Evolutionary conservation across 805 yeast genomes (phyloP), one percentile per base, ranked within the genome.

Genomic region (Saccharomycopsis microspora): DNA sequence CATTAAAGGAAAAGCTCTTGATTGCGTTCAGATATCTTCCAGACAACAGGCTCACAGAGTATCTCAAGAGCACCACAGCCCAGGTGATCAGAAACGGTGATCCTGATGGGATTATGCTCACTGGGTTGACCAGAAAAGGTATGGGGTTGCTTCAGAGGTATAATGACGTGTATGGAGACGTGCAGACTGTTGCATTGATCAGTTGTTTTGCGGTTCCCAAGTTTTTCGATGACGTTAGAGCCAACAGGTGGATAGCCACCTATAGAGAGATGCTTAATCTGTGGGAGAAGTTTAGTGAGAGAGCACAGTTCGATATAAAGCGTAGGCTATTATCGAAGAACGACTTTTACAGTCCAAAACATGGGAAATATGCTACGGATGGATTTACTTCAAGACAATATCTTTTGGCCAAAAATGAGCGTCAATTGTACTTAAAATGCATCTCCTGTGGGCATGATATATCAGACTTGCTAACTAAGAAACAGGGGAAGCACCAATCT

Each of bases 61-160:
- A 85, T 62, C 67, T 90, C 55, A 76, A 78, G 47, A 65, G 83
- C 39, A 70, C 89, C 0, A 79, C 90, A 0, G 80, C 80, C 6
- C 71, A 77, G 2, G 95, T 85, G 2, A 80, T 85, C 8, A 63
- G 66, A 3, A 70, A 75, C 47, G 98, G 98, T 5, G 96, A 90
- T 54, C 68, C 90, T 33, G 97, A 90, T 62, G 97, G 97, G 1
- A 68, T 90, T 39, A 78, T 89, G 11, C 65, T 90, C 42, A 88
- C 97, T 0, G 98, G 98, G n/a, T 74, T 90, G 31, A 88, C 97
- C 0, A 88, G 90, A 1, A 68, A 76, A 45, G 94, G 95, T 0
- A 76, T 86, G 33, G 85, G 85, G 58, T 68, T 90, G 42, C 63
- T 90, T 39, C 96, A 89, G 64, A 76, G 86, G 0, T 90, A 84